These are phyloP conservation scores for Wakefieldia striispora DNA, from an alignment of 768 basidiomycete species.

Conservation along the genomic window DNA sequence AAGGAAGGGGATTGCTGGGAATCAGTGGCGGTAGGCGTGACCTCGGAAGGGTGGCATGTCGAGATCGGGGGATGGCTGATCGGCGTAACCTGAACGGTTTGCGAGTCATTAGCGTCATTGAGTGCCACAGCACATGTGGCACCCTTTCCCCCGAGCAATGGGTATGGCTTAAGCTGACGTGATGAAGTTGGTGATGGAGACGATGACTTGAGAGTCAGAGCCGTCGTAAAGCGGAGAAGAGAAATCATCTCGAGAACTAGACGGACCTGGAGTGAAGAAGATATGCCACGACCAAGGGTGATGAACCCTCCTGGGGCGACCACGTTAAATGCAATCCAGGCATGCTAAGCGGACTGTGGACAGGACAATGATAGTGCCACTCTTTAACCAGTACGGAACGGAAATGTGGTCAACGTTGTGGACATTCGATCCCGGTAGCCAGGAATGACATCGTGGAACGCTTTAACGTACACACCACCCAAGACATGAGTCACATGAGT, in stretches of 20 bases:
- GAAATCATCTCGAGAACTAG: slow-evolving; percentile 11
- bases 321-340: slow-evolving; percentile 17
- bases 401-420: too few relatives aligned
- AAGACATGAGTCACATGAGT: too few relatives aligned
- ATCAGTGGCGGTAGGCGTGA: neutral
- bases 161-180: neutral
- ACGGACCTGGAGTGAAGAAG: too few relatives aligned
- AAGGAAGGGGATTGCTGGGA: neutral
- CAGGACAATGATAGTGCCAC: slow-evolving; percentile 16
- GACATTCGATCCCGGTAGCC: neutral
- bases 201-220: slow-evolving; percentile 5
- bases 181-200: neutral
- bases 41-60: neutral
- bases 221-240: slow-evolving; percentile 2
- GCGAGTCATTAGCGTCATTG: neutral
- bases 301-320: neutral
- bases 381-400: too few relatives aligned
- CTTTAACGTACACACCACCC: too few relatives aligned
- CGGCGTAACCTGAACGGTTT: neutral
- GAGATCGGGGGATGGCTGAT: neutral
- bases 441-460: neutral
- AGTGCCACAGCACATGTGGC: slow-evolving; percentile 1
- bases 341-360: slow-evolving; percentile 7
- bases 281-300: neutral
- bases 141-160: slow-evolving; percentile 1